Evolutionary conservation across 2,329 filamentous ascomycete genomes (phyloP).

Genomic region (Dryadomyces quercus-mongolicae): DNA sequence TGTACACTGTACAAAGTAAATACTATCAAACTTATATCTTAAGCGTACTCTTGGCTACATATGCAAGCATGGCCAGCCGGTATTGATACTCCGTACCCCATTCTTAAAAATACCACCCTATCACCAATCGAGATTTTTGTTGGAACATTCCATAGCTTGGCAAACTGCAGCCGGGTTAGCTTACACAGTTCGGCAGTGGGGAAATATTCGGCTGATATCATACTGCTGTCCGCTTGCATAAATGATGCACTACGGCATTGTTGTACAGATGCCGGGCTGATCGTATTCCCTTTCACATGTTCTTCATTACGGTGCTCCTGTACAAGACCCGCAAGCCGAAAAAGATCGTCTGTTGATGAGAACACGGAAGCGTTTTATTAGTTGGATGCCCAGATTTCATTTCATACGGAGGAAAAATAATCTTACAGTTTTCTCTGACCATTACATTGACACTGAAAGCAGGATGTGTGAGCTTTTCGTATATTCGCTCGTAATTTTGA

Average conservation of each 20-base stretch:
- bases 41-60: too few species aligned
- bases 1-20: too few species aligned
- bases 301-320: neutral
- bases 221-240: constrained; percentile 1
- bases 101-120: too few species aligned
- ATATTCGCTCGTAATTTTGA: neutral
- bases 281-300: neutral
- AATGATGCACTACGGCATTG: constrained; percentile 2
- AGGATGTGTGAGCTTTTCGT: neutral
- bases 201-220: neutral
- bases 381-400: neutral
- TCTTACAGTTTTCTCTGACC: neutral
- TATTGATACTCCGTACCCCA: too few species aligned
- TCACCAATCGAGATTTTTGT: too few species aligned
- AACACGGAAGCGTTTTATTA: neutral
- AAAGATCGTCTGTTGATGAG: neutral
- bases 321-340: neutral
- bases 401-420: neutral
- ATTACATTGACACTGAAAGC: neutral
- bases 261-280: neutral
- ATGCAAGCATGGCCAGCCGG: too few species aligned
- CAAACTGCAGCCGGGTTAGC: too few species aligned
- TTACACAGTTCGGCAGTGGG: neutral
- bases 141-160: too few species aligned
- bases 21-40: too few species aligned